Evolutionary conservation across 179 eudicot species (phyloP).

Genomic region (Vitellaria paradoxa): DNA sequence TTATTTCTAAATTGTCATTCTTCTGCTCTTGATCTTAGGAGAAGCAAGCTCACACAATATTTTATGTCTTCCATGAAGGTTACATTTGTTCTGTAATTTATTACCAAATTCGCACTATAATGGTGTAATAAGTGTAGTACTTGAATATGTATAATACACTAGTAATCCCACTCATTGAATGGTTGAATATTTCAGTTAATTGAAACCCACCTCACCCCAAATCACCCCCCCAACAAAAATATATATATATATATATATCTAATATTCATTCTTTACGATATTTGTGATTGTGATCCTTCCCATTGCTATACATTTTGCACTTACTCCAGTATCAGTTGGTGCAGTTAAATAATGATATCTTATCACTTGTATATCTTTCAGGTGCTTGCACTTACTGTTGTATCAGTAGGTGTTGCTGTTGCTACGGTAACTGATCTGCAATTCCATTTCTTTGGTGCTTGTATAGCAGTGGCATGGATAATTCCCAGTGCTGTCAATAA

Average conservation of each 20-base stretch:
- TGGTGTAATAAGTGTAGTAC: not conserved
- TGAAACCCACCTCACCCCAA: too few species aligned
- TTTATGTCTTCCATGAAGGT: not conserved
- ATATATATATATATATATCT: too few species aligned
- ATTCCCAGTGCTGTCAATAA: constrained; percentile 93
- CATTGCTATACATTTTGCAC: not conserved
- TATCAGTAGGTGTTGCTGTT: constrained; percentile 85
- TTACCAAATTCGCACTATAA: not conserved
- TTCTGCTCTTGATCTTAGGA: not conserved
- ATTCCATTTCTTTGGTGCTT: constrained; percentile 92
- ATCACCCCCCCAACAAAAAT: too few species aligned
- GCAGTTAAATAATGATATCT: not conserved
- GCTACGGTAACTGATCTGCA: constrained; percentile 93
- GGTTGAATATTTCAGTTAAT: not conserved
- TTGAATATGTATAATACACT: not conserved
- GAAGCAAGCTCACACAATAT: not conserved
- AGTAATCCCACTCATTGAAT: not conserved
- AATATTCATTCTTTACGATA: not conserved
- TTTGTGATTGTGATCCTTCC: not conserved
- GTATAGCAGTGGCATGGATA: constrained; percentile 96
- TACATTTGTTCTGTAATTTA: not conserved
- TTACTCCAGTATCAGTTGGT: constrained; percentile 3
- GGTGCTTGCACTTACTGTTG: constrained; percentile 72
- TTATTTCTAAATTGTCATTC: not conserved
- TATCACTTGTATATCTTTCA: constrained; percentile 26